Evolutionary conservation across 495 filamentous ascomycete species (phyloP), one percentile per base, ranked within the genome.

Genomic region (Podospora sp.): DNA sequence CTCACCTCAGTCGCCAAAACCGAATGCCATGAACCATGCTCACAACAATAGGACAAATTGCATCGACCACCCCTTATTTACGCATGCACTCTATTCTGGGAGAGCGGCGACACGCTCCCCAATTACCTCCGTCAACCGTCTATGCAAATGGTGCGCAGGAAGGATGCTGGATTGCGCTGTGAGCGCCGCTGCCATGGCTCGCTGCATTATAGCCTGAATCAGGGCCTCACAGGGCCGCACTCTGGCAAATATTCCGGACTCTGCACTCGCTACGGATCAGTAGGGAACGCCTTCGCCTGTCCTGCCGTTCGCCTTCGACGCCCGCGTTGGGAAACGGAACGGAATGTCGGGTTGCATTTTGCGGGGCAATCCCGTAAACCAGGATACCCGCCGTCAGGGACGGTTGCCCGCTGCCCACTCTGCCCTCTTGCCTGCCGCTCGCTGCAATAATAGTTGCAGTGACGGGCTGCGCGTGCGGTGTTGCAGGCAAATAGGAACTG

Each of bases 291-390:
- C 29, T 6, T 46, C 40, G 40, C 40, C 40, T 46, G 7, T 35
- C 40, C 40, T 46, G 7, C 53, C 40, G 36, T 56, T 65, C 51
- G 62, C 56, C 62, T 35, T 33, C 26, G 26, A 51, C 40, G 24
- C 0, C 36, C 24, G 6, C 53, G 51, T 26, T 33, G 21, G 27
- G 35, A 36, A 21, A 61, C 35, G 20, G 53, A 46, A 26, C 36
- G 21, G 22, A 36, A n/a, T n/a, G n/a, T n/a, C n/a, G n/a, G 24
- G 57, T 65, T 65, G 55, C 51, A 25, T 64, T 58, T 60, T 29
- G 68, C 68, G 68, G 68, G 68, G 64, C 58, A 40, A 63, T 67
- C 68, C 68, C 64, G 63, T 65, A 70, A 65, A 70, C 68, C 68
- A 70, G 68, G 68, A 67, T 67, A 66, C 64, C n/a, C 51, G 50